phyloP scores from a whole-genome alignment of 2,329 filamentous ascomycete genomes.

The Stromatinia cepivora region DNA sequence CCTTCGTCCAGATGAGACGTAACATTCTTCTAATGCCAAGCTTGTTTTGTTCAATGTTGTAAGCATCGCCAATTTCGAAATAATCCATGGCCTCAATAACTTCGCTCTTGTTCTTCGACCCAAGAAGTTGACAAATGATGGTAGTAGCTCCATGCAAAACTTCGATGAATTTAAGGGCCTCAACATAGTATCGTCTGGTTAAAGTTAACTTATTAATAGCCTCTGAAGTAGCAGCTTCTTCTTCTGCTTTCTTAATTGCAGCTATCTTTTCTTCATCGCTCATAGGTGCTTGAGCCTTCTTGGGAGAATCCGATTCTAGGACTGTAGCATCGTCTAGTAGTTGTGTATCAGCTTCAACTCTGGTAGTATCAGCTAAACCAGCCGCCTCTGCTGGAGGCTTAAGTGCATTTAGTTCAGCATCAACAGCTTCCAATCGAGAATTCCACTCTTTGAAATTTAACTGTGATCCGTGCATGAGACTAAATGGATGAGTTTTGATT shows the following conservation, averaged over 20 bases:
- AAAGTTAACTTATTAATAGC: slow-evolving; percentile 84
- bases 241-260: slow-evolving; percentile 74
- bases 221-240: slow-evolving; percentile 86
- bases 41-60: slow-evolving; percentile 93
- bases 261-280: slow-evolving; percentile 76
- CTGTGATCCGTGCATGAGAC: slow-evolving; percentile 84
- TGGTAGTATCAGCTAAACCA: slow-evolving; percentile 64
- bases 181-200: slow-evolving; percentile 87
- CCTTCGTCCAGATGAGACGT: slow-evolving; percentile 97
- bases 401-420: slow-evolving; percentile 76
- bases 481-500: slow-evolving; percentile 93
- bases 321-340: slow-evolving; percentile 89
- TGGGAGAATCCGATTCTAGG: slow-evolving; percentile 63
- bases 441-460: slow-evolving; percentile 85
- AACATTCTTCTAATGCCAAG: slow-evolving; percentile 93
- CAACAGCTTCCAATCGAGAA: slow-evolving; percentile 75
- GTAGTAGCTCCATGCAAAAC: slow-evolving; percentile 81
- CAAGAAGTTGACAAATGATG: slow-evolving; percentile 81
- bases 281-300: slow-evolving; percentile 60
- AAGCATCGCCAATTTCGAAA: slow-evolving; percentile 91
- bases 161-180: slow-evolving; percentile 91
- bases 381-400: slow-evolving; percentile 74
- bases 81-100: slow-evolving; percentile 99
- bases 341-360: slow-evolving; percentile 69
- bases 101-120: slow-evolving; percentile 96